phyloP scores from a whole-genome alignment of 176 grass and related monocot species.

The Aegilops bicornis region DNA sequence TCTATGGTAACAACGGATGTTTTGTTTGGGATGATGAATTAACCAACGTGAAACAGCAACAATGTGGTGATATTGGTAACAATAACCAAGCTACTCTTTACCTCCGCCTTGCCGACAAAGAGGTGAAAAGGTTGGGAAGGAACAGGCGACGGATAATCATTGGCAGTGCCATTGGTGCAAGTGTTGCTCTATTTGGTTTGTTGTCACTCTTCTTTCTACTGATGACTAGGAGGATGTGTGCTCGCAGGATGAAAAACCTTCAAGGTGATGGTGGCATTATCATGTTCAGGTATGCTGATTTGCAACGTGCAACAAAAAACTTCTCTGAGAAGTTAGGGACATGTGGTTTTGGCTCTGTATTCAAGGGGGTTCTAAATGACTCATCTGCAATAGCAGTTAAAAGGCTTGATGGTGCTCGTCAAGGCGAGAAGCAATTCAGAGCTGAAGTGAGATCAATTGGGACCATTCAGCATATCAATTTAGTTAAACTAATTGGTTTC shows the following conservation, averaged over 20 bases:
- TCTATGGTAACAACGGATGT: not conserved
- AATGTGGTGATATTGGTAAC: not conserved
- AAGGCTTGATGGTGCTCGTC: conserved; percentile 38
- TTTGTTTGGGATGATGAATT: not conserved
- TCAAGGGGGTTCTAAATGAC: conserved; percentile 45
- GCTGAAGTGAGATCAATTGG: conserved; percentile 24
- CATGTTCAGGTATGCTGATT: conserved; percentile 35
- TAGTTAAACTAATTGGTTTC: conserved; percentile 22
- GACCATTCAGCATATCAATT: conserved; percentile 30
- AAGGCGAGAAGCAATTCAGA: conserved; percentile 48
- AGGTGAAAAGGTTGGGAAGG: not conserved
- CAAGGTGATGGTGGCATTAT: conserved; percentile 26
- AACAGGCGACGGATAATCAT: not conserved
- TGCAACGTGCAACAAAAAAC: conserved; percentile 47
- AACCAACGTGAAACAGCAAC: not conserved
- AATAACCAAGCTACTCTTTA: not conserved
- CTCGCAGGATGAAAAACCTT: conserved; percentile 9
- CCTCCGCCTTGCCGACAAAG: not conserved
- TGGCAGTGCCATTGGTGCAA: not conserved
- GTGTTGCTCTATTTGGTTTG: not conserved
- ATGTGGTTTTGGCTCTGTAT: conserved; percentile 56
- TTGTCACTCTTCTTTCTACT: not conserved
- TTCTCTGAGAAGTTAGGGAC: conserved; percentile 50
- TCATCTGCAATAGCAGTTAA: conserved; percentile 47
- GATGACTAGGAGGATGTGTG: not conserved